phyloP scores from a whole-genome alignment of 495 filamentous ascomycete genomes.

The Aspergillus cavernicola region DNA sequence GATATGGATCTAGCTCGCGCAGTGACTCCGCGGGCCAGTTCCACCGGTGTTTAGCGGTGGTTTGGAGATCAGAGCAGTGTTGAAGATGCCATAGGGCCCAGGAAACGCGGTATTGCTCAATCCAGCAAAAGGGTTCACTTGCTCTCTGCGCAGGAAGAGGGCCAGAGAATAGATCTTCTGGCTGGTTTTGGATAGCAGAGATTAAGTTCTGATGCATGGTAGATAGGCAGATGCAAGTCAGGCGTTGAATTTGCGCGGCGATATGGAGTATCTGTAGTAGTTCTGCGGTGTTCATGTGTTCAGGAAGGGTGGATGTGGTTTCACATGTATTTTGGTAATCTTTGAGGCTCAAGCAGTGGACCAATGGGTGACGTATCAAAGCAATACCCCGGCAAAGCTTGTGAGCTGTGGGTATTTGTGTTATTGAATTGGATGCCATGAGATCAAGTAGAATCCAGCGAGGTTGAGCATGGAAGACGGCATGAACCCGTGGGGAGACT shows the following conservation, averaged over 20 bases:
- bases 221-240: neutral
- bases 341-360: neutral
- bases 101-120: slow-evolving; percentile 11
- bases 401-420: neutral
- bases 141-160: neutral
- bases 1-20: neutral
- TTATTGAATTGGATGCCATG: no score
- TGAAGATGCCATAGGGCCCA: slow-evolving; percentile 5
- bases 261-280: neutral
- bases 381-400: neutral
- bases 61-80: neutral
- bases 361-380: neutral
- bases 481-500: no score
- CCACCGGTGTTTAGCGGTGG: neutral
- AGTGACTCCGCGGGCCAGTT: neutral
- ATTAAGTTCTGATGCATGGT: neutral
- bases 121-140: neutral
- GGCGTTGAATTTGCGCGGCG: neutral
- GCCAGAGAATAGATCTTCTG: no score
- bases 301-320: neutral
- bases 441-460: no score
- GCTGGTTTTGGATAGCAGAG: neutral
- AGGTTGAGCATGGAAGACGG: no score
- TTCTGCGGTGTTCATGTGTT: no score
- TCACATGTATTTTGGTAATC: neutral